Evolutionary conservation across 352 stramenopile species (phyloP), one percentile per base, ranked within the genome.

Genomic region (Globisporangium cystogenes): DNA sequence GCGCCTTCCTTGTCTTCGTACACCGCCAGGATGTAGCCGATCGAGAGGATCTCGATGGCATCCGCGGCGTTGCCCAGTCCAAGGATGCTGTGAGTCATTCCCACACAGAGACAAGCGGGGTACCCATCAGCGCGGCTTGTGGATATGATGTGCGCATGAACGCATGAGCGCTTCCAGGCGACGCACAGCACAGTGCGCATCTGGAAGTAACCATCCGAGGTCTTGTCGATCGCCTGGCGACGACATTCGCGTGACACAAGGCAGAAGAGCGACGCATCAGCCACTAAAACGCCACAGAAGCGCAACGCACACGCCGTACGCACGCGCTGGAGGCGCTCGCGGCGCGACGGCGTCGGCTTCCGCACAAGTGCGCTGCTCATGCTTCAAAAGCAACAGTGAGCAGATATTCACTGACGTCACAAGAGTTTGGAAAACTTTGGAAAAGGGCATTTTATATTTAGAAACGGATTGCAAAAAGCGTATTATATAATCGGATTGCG

Each of bases 41-140:
- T 94, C 2, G 82, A 86, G 8, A 96, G 76, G 59, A 96, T 93
- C 66, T 97, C 89, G 27, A 96, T 90, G 2, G 89, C 89, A 50
- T 97, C 89, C 0, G 86, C 86, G 1, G 84, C 89, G 62, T 96
- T 97, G 2, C 79, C 89, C 16, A 90, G 60, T 2, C 80, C 82
- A 18, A 93, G 57, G 60, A 91, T 91, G 16, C 77, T 91, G 29
- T 48, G 51, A 15, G 35, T 2, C 31, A 7, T 7, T 18, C 36
- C 40, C 33, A 18, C 33, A 39, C 5, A 39, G 33, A 18, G 12
- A 16, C 4, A 11, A 31, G 27, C 31, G 10, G 31, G 12, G 31
- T 12, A 11, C 55, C n/a, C 16, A 1, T 27, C n/a, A 46, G 21
- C 4, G 20, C 8, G 33, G 4, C 6, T 35, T 18, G n/a, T 49